Evolutionary conservation across 2,329 filamentous ascomycete genomes (phyloP).

Genomic region (Colletotrichum theobromicola): DNA sequence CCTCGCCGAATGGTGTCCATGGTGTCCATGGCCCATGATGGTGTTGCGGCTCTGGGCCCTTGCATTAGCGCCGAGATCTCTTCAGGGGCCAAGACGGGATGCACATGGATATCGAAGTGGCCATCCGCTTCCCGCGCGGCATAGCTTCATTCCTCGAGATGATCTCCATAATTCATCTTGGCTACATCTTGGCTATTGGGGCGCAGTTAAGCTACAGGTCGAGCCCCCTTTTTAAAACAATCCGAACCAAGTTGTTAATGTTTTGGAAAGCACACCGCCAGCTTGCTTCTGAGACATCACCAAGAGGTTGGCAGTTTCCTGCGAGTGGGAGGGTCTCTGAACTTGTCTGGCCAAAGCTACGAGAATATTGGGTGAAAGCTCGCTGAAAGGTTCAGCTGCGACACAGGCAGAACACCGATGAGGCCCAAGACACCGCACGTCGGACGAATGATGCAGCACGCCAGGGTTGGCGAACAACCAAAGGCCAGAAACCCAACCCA

Average conservation of each 20-base stretch:
- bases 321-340: background rate
- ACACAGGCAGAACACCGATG: background rate
- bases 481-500: background rate
- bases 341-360: background rate
- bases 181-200: background rate
- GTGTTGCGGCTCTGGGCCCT: background rate
- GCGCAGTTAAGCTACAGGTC: background rate
- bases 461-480: too few relatives aligned
- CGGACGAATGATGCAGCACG: background rate
- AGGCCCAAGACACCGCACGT: slow-evolving; percentile 2
- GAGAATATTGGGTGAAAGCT: background rate
- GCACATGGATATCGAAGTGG: background rate
- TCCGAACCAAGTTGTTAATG: background rate
- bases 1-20: background rate
- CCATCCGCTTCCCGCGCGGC: background rate
- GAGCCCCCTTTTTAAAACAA: background rate
- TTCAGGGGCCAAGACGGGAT: background rate
- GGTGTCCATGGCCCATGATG: background rate
- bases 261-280: background rate
- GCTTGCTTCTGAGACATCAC: background rate
- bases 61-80: slow-evolving; percentile 1
- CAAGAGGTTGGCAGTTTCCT: background rate
- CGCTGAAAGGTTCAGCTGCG: background rate
- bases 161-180: background rate
- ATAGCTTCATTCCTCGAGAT: background rate